Base-by-base conservation (phyloP, 192 early-diverging fungal genomes). In the Backusella sp. region DNA sequence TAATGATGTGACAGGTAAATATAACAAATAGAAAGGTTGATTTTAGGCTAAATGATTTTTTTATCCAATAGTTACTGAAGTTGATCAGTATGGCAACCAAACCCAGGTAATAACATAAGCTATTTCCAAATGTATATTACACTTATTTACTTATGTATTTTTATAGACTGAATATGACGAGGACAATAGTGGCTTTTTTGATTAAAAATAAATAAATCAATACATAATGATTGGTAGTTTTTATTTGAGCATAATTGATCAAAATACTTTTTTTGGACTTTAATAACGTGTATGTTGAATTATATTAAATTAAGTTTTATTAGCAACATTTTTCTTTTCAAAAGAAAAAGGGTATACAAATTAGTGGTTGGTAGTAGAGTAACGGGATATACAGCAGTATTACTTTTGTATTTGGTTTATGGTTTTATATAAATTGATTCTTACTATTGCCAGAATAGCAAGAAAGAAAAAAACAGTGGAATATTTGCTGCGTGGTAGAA, bases 61-160 rank as follows among this genome's bases (percentile, higher is more conserved):
- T 44, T 56, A 35, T 4, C 32, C 14, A 14, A 34, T 68, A 78
- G 72, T 80, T 32, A 80, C 79, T 6, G 74, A 80, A 37, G 62
- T 72, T 23, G 79, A 80, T 49, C 66, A 37, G 8, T 76, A 80
- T 69, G 79, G 79, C 3, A 71, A 80, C 36, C 73, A 52, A 26
- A 70, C 74, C 39, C 28, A 73, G 19, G 72, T 65, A 73, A 66
- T 26, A 73, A 39, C n/a, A 62, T 8, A 73, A 62, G 21, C n/a
- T 23, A 26, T 72, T 62, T 62, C 23, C 23, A 28, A 14, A 62
- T 28, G 21, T 26, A 26, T 32, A n/a, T 12, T 72, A 21, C 17
- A 7, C 17, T 32, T 72, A 32, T 46, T 52, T 14, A 34, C 30
- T 74, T 66, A 28, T 32, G 32, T 32, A 32, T 32, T 32, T 39